Evolutionary conservation across 176 grass and related monocot species (phyloP), one percentile per base, ranked within the genome.

Genomic region (Raddia distichophylla): DNA sequence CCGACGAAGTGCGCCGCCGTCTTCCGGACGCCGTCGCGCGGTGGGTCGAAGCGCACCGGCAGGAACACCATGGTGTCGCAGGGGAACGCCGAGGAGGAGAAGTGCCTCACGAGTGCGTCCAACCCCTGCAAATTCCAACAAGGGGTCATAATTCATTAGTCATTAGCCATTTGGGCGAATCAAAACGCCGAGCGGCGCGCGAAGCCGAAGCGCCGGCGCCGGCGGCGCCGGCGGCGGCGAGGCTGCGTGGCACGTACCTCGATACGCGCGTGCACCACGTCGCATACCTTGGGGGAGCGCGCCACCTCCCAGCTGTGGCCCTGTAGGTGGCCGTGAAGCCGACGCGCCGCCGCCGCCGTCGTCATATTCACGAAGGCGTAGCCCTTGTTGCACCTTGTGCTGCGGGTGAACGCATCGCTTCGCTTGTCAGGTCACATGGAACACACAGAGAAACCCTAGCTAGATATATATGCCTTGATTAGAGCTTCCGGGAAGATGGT

Each of bases 331-430:
- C 11, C 9, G 37, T 75, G 65, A 0, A 98, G 78, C 50, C 90
- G 78, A 2, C 60, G 16, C 0, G 88, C 95, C 5, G 80, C 92
- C 0, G 32, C 53, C 55, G 88, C 44, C 69, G 69, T 81, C 0
- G 95, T 98, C 37, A 93, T 75, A 54, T 98, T 98, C 0, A 98
- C 88, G 17, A 98, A 98, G 0, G 84, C 86, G 70, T 91, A 98
- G 0, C 95, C 95, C 18, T 83, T 83, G 75, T 98, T 98, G 71
- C 71, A 85, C 0, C 53, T 6, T 0, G 62, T 91, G 60, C 95
- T 98, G 17, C 27, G 37, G 0, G 49, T 18, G 7, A 10, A 66
- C 2, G 22, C 55, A 40, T n/a, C 17, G 13, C n/a, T n/a, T n/a
- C n/a, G n/a, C 45, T 27, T 27, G 3, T 77, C 19, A 3, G 37